phyloP scores from a whole-genome alignment of 805 yeast species.

The Ogataea dorogensis region DNA sequence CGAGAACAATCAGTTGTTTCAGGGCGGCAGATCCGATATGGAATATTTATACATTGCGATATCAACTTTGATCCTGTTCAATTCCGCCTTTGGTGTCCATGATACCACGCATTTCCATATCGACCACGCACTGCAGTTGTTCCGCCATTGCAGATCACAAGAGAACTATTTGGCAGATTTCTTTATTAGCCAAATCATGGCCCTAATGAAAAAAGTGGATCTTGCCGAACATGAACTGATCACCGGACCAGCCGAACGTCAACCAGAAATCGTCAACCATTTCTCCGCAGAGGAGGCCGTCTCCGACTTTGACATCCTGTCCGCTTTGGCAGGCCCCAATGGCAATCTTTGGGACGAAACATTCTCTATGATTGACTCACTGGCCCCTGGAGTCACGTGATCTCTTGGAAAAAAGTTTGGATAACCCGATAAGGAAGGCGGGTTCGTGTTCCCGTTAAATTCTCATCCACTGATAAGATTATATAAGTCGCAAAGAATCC shows the following conservation, averaged over 20 bases:
- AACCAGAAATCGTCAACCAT: not conserved
- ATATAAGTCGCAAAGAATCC: not conserved
- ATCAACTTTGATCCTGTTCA: constrained; percentile 62
- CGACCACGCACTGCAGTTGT: constrained; percentile 62
- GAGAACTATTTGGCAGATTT: constrained; percentile 41
- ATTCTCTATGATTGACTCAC: constrained; percentile 11
- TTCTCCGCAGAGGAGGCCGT: constrained; percentile 15
- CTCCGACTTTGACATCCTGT: constrained; percentile 17
- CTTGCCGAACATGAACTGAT: constrained; percentile 3
- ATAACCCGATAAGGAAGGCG: constrained; percentile 4
- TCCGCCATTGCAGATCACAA: constrained; percentile 61
- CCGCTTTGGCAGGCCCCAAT: constrained; percentile 12
- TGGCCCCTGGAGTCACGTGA: no score
- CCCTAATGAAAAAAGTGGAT: constrained; percentile 6
- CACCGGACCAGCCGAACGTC: not conserved
- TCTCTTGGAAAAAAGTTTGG: no score
- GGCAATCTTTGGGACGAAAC: constrained; percentile 14
- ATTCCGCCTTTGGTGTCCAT: constrained; percentile 72
- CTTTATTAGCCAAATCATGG: constrained; percentile 5
- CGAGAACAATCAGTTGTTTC: constrained; percentile 64
- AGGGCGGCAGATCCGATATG: constrained; percentile 74
- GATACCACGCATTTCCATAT: constrained; percentile 64
- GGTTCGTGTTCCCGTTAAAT: no score
- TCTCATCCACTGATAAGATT: constrained; percentile 3
- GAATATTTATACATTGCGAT: constrained; percentile 74